phyloP scores from a whole-genome alignment of 2,329 filamentous ascomycete genomes.

The Aspergillus cejpii region DNA sequence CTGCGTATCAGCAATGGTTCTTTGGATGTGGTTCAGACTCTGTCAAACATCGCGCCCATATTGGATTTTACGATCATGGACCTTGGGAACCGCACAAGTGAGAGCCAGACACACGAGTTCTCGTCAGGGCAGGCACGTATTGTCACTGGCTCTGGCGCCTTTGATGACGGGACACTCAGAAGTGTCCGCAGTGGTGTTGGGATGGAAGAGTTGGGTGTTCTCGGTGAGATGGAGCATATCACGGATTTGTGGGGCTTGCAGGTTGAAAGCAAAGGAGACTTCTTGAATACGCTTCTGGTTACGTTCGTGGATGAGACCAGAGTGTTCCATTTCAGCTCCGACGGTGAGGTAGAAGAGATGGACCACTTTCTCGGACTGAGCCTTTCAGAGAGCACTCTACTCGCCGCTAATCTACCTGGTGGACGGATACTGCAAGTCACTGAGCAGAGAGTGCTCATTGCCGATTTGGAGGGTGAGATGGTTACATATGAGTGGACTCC shows the following conservation, averaged over 20 bases:
- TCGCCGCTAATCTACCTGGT: constrained; percentile 59
- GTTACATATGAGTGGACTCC: constrained; percentile 44
- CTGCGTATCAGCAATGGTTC: constrained; percentile 57
- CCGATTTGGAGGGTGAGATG: constrained; percentile 50
- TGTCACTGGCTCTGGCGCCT: constrained; percentile 86
- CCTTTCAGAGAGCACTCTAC: constrained; percentile 64
- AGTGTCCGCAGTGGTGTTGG: constrained; percentile 92
- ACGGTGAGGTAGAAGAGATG: constrained; percentile 79
- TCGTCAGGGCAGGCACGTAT: constrained; percentile 91
- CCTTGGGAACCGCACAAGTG: constrained; percentile 75
- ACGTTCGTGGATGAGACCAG: constrained; percentile 80
- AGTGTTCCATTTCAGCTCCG: constrained; percentile 65
- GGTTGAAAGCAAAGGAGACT: constrained; percentile 40
- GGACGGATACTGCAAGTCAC: constrained; percentile 71
- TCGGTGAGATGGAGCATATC: constrained; percentile 70
- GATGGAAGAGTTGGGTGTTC: constrained; percentile 74
- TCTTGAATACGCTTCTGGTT: constrained; percentile 64
- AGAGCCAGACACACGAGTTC: constrained; percentile 77
- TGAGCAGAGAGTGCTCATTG: constrained; percentile 53
- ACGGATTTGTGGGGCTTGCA: constrained; percentile 66
- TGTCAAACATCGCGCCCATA: constrained; percentile 82
- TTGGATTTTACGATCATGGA: constrained; percentile 96
- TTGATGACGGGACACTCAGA: constrained; percentile 77
- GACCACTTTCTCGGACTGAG: constrained; percentile 65
- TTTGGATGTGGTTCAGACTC: constrained; percentile 64